Evolutionary conservation across 176 grass and related monocot genomes (phyloP), one percentile per base, ranked within the genome.

Genomic region (Ensete ventricosum): DNA sequence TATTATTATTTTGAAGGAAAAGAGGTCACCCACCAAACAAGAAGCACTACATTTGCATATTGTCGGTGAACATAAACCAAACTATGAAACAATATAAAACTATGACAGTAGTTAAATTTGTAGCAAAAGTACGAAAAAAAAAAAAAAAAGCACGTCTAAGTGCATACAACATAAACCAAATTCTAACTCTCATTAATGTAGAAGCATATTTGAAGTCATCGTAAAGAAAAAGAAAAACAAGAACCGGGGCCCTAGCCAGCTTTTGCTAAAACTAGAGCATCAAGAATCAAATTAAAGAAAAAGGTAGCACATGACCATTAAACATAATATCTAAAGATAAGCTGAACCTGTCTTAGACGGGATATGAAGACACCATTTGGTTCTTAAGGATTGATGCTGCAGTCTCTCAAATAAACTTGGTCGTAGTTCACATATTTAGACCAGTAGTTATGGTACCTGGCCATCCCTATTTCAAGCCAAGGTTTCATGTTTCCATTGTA

Each of bases 401-500:
- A 97, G 17, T 97, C 85, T 60, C 78, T 82, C 62, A 97, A 70
- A 62, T 88, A 97, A 19, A 80, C 64, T 75, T 89, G 90, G 52
- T 91, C 64, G 8, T 83, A 88, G 81, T 93, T 54, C 0, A 97
- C 74, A 54, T 88, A 81, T 67, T 71, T 77, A 0, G 90, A 88
- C 94, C 94, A 97, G 58, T 91, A 93, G 27, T 90, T 90, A 54
- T 84, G 88, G 71, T 93, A 97, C 85, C 82, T 86, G 21, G 77
- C 64, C 21, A 97, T 58, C 72, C 87, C 85, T 82, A 93, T 93
- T 75, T 97, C 88, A 10, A 97, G 87, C 94, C 90, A 97, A 54
- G 94, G 94, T 78, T 97, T 97, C 79, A 93, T 60, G 71, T 97
- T 97, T 10, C 90, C 94, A 14, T 97, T 97, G 82, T 92, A 97